Conservation (phyloP, 148 eudicot genomes). For the Polygonum maritimum region DNA sequence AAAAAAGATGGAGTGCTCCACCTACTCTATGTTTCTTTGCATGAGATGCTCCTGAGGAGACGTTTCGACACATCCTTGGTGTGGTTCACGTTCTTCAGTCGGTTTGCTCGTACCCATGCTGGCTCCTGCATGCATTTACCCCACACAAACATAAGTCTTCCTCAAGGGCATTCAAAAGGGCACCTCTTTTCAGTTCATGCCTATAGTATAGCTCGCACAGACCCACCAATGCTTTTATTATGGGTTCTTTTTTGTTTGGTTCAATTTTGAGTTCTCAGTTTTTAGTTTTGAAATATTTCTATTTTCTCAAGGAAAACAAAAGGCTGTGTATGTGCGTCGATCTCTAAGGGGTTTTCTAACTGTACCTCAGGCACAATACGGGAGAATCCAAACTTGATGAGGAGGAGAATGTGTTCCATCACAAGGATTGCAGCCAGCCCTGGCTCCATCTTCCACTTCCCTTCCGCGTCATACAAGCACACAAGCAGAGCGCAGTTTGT, state of each 20-base stretch:
- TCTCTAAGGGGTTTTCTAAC: not conserved
- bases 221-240: too few species aligned
- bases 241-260: too few species aligned
- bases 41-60: constrained; percentile 62
- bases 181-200: not conserved
- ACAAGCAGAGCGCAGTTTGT: constrained; percentile 77
- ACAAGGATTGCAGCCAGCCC: constrained; percentile 80
- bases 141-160: not conserved
- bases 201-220: too few species aligned
- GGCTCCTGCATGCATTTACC: constrained; percentile 49
- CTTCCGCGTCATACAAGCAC: constrained; percentile 77
- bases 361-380: constrained; percentile 81
- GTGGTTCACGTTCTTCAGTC: constrained; percentile 66
- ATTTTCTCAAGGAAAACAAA: not conserved
- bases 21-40: constrained; percentile 19
- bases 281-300: too few species aligned
- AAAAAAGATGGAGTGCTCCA: not conserved
- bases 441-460: constrained; percentile 84
- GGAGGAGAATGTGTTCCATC: constrained; percentile 75
- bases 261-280: too few species aligned
- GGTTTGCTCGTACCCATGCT: constrained; percentile 80
- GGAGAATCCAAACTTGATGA: constrained; percentile 80
- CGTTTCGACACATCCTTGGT: constrained; percentile 64
- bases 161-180: not conserved
- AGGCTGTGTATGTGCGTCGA: not conserved